phyloP scores from a whole-genome alignment of 2,329 filamentous ascomycete species.

The Curvularia sp. region DNA sequence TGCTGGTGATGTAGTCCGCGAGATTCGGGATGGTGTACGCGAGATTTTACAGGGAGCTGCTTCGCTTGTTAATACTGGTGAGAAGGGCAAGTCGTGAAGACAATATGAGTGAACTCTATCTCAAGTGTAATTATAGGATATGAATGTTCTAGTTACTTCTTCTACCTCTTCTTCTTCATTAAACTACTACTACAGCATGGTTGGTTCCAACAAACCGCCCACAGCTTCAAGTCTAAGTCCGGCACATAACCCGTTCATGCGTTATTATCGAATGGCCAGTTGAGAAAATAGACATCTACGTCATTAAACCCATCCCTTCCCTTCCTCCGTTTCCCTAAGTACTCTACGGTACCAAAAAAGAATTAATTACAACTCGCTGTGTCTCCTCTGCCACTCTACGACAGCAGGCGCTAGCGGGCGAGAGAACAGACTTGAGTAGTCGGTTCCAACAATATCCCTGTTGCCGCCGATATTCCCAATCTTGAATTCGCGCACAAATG shows the following conservation, averaged over 20 bases:
- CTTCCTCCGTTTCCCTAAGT: background rate
- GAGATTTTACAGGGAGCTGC: background rate
- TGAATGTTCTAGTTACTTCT: background rate
- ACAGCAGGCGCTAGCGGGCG: slow-evolving; percentile 56
- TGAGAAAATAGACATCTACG: slow-evolving; percentile 17
- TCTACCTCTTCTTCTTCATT: background rate
- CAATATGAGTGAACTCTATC: background rate
- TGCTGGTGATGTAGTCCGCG: background rate
- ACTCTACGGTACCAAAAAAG: background rate
- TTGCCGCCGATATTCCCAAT: slow-evolving; percentile 77
- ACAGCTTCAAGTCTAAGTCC: background rate
- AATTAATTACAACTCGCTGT: slow-evolving; percentile 36
- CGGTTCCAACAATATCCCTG: slow-evolving; percentile 70
- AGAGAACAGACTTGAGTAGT: slow-evolving; percentile 64
- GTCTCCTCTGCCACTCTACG: slow-evolving; percentile 77
- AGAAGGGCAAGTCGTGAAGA: background rate
- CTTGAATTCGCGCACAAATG: slow-evolving; percentile 79
- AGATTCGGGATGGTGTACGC: background rate
- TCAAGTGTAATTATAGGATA: background rate
- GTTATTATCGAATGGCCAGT: background rate
- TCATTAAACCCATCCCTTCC: slow-evolving; percentile 15
- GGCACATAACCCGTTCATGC: slow-evolving; percentile 1
- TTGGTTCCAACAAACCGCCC: background rate
- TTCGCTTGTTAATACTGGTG: background rate
- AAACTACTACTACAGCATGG: background rate